Evolutionary conservation across 305 asterid species (phyloP).

Genomic region (Fraxinus sp.): DNA sequence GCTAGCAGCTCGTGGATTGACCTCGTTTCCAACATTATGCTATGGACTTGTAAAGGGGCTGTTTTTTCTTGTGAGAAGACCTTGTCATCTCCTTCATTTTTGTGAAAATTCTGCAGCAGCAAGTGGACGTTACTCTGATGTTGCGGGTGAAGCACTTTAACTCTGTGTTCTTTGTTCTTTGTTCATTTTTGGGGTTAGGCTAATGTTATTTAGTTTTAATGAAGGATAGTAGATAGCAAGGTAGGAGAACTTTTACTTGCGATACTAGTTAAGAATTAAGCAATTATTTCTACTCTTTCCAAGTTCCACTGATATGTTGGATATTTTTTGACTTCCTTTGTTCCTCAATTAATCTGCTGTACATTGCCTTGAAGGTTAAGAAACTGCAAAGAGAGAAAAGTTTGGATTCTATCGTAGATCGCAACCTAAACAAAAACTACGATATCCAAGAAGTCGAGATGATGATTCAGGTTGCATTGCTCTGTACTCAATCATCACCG

Average conservation of each 20-base stretch:
- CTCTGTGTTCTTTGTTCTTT: background rate
- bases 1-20: background rate
- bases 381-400: conserved; percentile 75
- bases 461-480: conserved; percentile 89
- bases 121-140: background rate
- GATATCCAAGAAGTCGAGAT: conserved; percentile 75
- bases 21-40: background rate
- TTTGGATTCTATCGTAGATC: conserved; percentile 66
- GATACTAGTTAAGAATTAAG: background rate
- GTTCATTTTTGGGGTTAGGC: background rate
- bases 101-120: background rate
- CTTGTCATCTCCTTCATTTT: background rate
- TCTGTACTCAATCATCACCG: conserved; percentile 78
- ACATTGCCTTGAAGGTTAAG: conserved; percentile 50
- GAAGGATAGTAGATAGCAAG: background rate
- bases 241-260: background rate
- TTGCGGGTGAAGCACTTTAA: background rate
- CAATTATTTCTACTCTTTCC: background rate
- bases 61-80: background rate
- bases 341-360: background rate
- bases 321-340: background rate
- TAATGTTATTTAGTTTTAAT: background rate
- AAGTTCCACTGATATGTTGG: background rate
- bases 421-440: conserved; percentile 49
- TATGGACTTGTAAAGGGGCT: background rate